A percentile compares a stretch with the other conserved stretches of the same genome.
These are phyloP conservation scores for Auricularia auricula-judae DNA, from an alignment of 768 basidiomycete genomes.

Conservation along the genomic window DNA sequence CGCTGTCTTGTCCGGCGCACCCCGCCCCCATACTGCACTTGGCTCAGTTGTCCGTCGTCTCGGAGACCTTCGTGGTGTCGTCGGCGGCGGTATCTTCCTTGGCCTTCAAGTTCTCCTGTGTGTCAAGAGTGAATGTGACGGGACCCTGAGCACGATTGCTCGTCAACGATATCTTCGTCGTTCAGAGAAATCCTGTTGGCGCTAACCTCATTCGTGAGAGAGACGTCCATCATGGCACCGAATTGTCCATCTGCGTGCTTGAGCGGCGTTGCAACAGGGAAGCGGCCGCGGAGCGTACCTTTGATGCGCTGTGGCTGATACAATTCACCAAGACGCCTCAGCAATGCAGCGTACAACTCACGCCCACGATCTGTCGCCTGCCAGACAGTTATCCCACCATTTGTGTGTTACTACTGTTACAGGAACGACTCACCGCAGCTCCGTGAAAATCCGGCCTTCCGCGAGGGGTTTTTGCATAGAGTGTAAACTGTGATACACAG, in stretches of 20 bases:
- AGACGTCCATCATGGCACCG: slow-evolving; percentile 94
- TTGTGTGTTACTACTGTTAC: neutral
- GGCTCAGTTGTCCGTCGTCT: neutral
- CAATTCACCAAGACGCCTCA: slow-evolving; percentile 50
- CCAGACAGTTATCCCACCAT: neutral
- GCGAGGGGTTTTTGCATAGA: slow-evolving; percentile 78
- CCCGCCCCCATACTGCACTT: neutral
- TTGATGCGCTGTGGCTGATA: slow-evolving; percentile 72
- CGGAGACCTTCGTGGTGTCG: neutral
- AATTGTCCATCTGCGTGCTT: slow-evolving; percentile 67
- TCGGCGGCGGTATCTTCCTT: neutral
- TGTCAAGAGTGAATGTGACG: slow-evolving; percentile 76
- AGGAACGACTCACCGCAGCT: slow-evolving; percentile 59
- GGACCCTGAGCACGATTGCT: slow-evolving; percentile 45
- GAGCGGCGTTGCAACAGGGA: neutral
- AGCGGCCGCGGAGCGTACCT: slow-evolving; percentile 34
- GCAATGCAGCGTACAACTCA: slow-evolving; percentile 58
- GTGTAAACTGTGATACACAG: slow-evolving; percentile 91
- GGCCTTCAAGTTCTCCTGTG: slow-evolving; percentile 19
- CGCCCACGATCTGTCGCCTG: slow-evolving; percentile 61
- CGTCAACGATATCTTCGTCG: neutral
- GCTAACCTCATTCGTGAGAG: slow-evolving; percentile 73
- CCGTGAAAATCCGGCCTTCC: slow-evolving; percentile 90
- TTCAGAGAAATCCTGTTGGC: neutral
- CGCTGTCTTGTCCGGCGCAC: neutral